Percentiles rank a stretch among this genome's conserved stretches.
Evolutionary conservation across 805 yeast species (phyloP).

Genomic region (Candida tibetensis): DNA sequence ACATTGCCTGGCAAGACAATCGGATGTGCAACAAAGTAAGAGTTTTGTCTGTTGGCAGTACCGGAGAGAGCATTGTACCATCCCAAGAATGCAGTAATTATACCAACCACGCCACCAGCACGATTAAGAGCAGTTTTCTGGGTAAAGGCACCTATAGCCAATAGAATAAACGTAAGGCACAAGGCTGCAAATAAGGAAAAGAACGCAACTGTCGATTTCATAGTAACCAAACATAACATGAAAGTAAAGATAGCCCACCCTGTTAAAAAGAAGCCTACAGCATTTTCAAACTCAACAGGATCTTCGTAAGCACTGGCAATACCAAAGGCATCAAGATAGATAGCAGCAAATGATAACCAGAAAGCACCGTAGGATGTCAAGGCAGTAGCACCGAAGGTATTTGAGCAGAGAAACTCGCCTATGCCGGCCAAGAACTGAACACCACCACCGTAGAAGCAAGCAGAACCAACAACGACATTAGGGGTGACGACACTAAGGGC

Average conservation of each 20-base stretch:
- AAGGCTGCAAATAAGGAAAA: conserved; percentile 30
- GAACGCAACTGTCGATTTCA: conserved; percentile 39
- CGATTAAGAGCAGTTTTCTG: conserved; percentile 25
- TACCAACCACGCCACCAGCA: conserved; percentile 44
- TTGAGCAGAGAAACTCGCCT: conserved; percentile 68
- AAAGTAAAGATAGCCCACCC: conserved; percentile 44
- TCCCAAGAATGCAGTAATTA: conserved; percentile 38
- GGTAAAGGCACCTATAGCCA: conserved; percentile 34
- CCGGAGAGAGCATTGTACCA: conserved; percentile 44
- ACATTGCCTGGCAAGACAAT: conserved; percentile 19
- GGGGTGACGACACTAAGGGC: conserved; percentile 64
- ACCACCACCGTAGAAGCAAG: conserved; percentile 71
- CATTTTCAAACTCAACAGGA: conserved; percentile 24
- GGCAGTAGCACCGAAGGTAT: conserved; percentile 71
- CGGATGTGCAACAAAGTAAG: conserved; percentile 31
- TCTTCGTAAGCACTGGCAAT: conserved; percentile 52
- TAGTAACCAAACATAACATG: conserved; percentile 32
- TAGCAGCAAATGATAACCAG: conserved; percentile 65
- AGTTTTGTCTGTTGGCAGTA: conserved; percentile 32
- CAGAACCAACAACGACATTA: conserved; percentile 59
- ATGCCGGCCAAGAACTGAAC: conserved; percentile 69
- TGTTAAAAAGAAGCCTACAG: conserved; percentile 35
- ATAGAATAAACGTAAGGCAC: conserved; percentile 32
- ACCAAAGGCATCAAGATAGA: conserved; percentile 58
- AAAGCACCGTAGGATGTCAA: conserved; percentile 62